Percentiles rank a stretch among this genome's conserved stretches.
Evolutionary conservation across 2,329 filamentous ascomycete genomes (phyloP).

Genomic region (Aureobasidium sp.): DNA sequence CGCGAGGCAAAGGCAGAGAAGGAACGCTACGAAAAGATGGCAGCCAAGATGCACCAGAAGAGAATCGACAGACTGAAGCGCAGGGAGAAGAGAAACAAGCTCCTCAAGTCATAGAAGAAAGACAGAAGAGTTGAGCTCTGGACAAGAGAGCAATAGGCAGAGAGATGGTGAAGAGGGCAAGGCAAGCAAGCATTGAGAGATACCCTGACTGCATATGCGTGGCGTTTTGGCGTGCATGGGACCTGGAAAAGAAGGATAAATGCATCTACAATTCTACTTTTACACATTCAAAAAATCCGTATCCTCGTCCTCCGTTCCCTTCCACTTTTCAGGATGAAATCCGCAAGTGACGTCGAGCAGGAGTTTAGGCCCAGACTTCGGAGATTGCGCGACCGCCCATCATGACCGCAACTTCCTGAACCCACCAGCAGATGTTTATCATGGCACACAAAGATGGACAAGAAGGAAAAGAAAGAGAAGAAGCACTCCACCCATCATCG

Average conservation of each 20-base stretch:
- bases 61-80: conserved; percentile 86
- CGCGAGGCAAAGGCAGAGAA: conserved; percentile 86
- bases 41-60: conserved; percentile 96
- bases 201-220: conserved; percentile 9
- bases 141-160: not conserved
- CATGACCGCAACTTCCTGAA: not conserved
- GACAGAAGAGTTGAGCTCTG: not conserved
- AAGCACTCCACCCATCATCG: conserved; percentile 2
- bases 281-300: not conserved
- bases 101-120: conserved; percentile 44
- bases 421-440: not conserved
- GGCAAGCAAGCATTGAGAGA: conserved; percentile 2
- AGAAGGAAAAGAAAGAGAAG: conserved; percentile 2
- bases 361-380: conserved; percentile 2
- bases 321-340: not conserved
- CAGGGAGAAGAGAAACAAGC: conserved; percentile 92
- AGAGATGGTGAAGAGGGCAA: conserved; percentile 16
- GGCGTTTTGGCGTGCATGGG: conserved; percentile 5
- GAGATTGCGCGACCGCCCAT: conserved; percentile 3
- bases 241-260: not conserved
- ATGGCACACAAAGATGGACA: conserved; percentile 5
- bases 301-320: not conserved
- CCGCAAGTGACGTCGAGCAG: conserved; percentile 2
- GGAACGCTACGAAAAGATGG: conserved; percentile 86
- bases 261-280: not conserved